These are phyloP conservation scores for Microdochium trichocladiopsis DNA, from an alignment of 2,329 filamentous ascomycete species.

Conservation along the genomic window DNA sequence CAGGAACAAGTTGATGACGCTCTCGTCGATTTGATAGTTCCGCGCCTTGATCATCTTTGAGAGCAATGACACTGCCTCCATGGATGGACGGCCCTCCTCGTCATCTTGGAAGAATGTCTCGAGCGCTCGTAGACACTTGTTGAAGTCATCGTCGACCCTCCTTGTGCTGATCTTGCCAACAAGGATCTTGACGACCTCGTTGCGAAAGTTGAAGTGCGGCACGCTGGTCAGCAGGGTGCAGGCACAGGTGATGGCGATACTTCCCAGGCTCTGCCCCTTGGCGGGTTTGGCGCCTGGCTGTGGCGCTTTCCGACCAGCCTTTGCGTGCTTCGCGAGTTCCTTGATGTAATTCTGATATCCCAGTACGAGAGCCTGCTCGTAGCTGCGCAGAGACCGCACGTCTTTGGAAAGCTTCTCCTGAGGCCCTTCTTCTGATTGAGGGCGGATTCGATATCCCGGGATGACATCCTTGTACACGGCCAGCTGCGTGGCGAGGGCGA, in stretches of 20 bases:
- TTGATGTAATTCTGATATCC: conserved; percentile 83
- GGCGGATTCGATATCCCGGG: conserved; percentile 89
- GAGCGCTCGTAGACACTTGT: conserved; percentile 70
- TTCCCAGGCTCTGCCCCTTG: conserved; percentile 48
- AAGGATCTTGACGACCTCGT: conserved; percentile 79
- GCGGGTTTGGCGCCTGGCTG: conserved; percentile 27
- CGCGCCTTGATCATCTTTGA: conserved; percentile 93
- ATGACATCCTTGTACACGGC: conserved; percentile 94
- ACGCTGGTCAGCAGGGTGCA: conserved; percentile 75
- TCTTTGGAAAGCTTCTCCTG: conserved; percentile 86
- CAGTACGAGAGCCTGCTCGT: conserved; percentile 79
- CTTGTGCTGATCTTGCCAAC: conserved; percentile 74
- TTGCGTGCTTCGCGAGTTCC: conserved; percentile 62
- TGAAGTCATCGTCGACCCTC: conserved; percentile 65
- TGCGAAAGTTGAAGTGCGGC: conserved; percentile 95
- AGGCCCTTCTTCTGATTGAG: conserved; percentile 66
- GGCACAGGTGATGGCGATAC: conserved; percentile 76
- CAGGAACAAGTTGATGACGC: conserved; percentile 83
- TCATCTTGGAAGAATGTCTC: conserved; percentile 80
- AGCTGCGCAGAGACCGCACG: conserved; percentile 71
- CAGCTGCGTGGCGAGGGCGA: conserved; percentile 80
- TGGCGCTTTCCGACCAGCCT: conserved; percentile 27
- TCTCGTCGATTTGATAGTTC: conserved; percentile 77
- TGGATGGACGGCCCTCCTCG: conserved; percentile 79
- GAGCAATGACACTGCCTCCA: conserved; percentile 79